Evolutionary conservation across 2,329 filamentous ascomycete genomes (phyloP), one percentile per base, ranked within the genome.

Genomic region (Sarocladiaceae sp.): DNA sequence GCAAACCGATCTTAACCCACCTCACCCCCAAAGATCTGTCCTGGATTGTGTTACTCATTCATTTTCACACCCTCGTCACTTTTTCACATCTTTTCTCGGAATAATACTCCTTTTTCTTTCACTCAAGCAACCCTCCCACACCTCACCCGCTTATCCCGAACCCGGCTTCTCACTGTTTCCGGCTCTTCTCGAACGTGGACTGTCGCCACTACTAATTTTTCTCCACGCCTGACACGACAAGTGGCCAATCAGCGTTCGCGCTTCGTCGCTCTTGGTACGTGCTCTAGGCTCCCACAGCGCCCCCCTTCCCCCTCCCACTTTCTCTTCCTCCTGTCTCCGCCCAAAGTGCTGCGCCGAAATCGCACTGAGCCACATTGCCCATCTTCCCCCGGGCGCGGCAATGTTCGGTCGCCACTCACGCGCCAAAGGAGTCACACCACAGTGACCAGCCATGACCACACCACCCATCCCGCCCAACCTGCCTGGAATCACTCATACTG

Each of bases 401-500:
- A 62, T 59, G 58, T 54, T 62, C 62, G 58, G 63, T 63, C 64
- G 58, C 66, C 60, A 65, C 66, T 64, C 65, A 67, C 66, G 63
- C 68, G 62, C 60, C 52, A 62, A 59, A 66, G 62, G 67, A 70
- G 67, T 70, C 67, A 70, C 66, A 69, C 59, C 57, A 58, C 54
- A 49, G 50, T 59, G 54, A 58, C 56, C 55, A 58, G 57, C 54
- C 57, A 61, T 58, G 60, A 60, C 56, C 62, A 58, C 63, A 58
- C 55, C 56, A 58, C 55, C 53, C 56, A 55, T 50, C 47, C 50
- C 40, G 48, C 15, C 52, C 44, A 10, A 10, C 15, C 44, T 48
- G 44, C 44, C 44, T 48, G 44, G 26, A 48, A 15, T 33, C 44
- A 48, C 26, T 48, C 44, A 48, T 48, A 48, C 44, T 48, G 44